Conservation (phyloP, 306 rosid genomes). For the Betula pendula region DNA sequence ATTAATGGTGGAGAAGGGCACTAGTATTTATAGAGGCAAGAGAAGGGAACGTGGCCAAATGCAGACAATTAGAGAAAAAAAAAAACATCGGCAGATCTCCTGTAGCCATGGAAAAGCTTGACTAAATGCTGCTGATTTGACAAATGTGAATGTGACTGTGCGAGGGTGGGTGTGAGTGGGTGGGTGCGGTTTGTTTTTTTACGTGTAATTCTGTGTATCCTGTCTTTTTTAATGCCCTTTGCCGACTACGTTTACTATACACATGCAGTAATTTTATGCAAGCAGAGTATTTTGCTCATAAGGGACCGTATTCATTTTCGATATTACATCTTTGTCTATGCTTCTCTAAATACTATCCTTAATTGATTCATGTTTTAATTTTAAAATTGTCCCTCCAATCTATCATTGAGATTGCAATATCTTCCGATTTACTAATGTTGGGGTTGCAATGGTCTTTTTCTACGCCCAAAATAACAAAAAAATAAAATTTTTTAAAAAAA, state of each 20-base stretch:
- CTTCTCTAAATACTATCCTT: too few relatives aligned
- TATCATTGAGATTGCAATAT: too few relatives aligned
- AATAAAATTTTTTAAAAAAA: too few relatives aligned
- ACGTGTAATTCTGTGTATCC: not conserved
- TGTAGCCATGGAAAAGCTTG: not conserved
- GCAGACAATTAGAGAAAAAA: not conserved
- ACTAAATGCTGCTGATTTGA: not conserved
- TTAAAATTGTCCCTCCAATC: too few relatives aligned
- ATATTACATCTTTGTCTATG: not conserved
- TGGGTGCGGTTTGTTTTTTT: not conserved
- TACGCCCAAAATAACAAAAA: too few relatives aligned
- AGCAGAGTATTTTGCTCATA: too few relatives aligned
- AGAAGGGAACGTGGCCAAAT: slow-evolving; percentile 3
- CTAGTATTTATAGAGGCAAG: slow-evolving; percentile 7
- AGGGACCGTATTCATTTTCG: not conserved
- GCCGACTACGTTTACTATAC: slow-evolving; percentile 13
- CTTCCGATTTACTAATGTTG: too few relatives aligned
- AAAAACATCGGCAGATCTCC: not conserved
- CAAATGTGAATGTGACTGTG: not conserved
- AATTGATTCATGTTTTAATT: too few relatives aligned
- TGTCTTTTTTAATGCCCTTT: slow-evolving; percentile 7
- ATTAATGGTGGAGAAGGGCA: not conserved
- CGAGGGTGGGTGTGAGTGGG: not conserved
- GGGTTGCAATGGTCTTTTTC: too few relatives aligned
- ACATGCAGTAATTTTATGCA: too few relatives aligned